Conservation (phyloP, 768 basidiomycete species). For the Boletus huronensis region DNA sequence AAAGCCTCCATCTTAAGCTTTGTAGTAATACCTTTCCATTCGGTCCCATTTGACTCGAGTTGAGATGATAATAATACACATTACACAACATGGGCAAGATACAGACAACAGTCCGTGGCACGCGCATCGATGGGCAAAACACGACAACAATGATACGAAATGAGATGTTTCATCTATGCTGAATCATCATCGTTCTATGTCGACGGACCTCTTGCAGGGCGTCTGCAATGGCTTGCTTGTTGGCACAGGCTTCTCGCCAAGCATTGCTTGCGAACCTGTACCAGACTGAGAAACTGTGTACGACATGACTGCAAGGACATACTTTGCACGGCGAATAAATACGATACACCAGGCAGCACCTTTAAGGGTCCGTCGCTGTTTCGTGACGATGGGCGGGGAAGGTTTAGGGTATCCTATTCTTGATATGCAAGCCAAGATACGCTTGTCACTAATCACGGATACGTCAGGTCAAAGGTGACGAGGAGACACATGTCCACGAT, state of each 20-base stretch:
- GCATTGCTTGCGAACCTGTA: conserved; percentile 54
- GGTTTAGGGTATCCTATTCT: conserved; percentile 63
- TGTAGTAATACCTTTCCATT: conserved; percentile 4
- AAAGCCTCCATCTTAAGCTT: conserved; percentile 21
- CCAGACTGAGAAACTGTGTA: conserved; percentile 6
- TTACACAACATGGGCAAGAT: conserved; percentile 16
- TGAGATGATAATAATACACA: conserved; percentile 19
- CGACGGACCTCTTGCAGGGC: conserved; percentile 72
- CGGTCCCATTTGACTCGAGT: not conserved
- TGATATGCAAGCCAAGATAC: conserved; percentile 72
- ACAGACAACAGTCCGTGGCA: conserved; percentile 15
- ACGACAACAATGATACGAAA: not conserved
- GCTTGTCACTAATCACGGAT: conserved; percentile 49
- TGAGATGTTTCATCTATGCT: conserved; percentile 7
- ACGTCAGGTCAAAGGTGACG: conserved; percentile 1
- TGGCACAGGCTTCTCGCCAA: conserved; percentile 62
- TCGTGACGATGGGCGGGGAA: conserved; percentile 35
- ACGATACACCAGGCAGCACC: conserved; percentile 53
- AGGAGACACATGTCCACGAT: not conserved
- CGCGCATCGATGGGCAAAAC: not conserved
- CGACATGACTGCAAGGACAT: conserved; percentile 24
- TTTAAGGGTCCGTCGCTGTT: conserved; percentile 52
- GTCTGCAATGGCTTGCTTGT: conserved; percentile 57
- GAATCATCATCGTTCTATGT: conserved; percentile 34
- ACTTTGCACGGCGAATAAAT: conserved; percentile 67